Evolutionary conservation across 148 eudicot species (phyloP).

Genomic region (Limonium bicolor): DNA sequence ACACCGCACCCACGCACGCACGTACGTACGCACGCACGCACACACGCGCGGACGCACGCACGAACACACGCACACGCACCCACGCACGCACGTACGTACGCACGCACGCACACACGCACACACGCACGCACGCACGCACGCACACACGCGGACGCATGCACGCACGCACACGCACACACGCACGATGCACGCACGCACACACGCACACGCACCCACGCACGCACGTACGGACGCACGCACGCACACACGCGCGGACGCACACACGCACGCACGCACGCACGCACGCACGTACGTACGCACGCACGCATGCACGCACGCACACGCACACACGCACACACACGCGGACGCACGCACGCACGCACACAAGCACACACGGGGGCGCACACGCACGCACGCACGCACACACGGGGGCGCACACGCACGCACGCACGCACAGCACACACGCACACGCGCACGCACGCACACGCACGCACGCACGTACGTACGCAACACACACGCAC

Average conservation of each 20-base stretch:
- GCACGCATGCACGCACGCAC: not conserved
- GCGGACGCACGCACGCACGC: not conserved
- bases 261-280: not conserved
- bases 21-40: not conserved
- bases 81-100: not conserved
- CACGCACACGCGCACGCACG: not conserved
- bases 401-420: not conserved
- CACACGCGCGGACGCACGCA: not conserved
- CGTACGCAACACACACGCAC: not conserved
- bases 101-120: not conserved
- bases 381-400: not conserved
- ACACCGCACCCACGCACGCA: not conserved
- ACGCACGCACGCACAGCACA: not conserved
- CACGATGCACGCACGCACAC: not conserved
- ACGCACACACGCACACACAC: not conserved
- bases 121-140: not conserved
- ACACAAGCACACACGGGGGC: not conserved
- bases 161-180: not conserved
- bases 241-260: not conserved
- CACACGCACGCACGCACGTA: not conserved
- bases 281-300: not conserved
- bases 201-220: not conserved
- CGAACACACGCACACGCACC: not conserved
- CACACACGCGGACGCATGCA: not conserved
- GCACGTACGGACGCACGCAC: not conserved